phyloP scores from a whole-genome alignment of 805 yeast species.

The Candida methanosorbosa region DNA sequence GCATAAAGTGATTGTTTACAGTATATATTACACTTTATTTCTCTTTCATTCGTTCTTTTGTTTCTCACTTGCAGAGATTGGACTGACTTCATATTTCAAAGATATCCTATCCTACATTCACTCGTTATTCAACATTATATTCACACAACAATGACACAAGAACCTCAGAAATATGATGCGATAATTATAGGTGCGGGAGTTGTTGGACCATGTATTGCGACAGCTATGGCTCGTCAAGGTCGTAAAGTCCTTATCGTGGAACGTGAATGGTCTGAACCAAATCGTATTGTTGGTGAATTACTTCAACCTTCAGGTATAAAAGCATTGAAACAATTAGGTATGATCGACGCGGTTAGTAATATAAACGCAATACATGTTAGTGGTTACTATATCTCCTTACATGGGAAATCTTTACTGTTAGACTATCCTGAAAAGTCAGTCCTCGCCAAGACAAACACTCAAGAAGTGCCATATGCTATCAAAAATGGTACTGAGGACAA shows the following conservation, averaged over 20 bases:
- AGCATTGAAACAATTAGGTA: slow-evolving; percentile 74
- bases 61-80: no score
- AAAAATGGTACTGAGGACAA: slow-evolving; percentile 50
- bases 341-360: slow-evolving; percentile 63
- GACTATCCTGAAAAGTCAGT: slow-evolving; percentile 64
- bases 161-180: slow-evolving; percentile 47
- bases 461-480: slow-evolving; percentile 44
- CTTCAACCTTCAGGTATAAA: slow-evolving; percentile 96
- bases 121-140: no score
- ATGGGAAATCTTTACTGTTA: slow-evolving; percentile 47
- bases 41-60: no score
- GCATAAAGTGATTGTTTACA: no score
- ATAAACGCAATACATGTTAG: slow-evolving; percentile 70
- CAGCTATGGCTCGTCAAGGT: slow-evolving; percentile 85
- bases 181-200: slow-evolving; percentile 98
- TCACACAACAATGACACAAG: background rate
- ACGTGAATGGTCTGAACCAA: slow-evolving; percentile 88
- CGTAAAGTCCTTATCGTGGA: slow-evolving; percentile 73
- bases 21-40: no score
- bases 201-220: slow-evolving; percentile 89
- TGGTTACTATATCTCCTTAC: slow-evolving; percentile 75
- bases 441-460: slow-evolving; percentile 33
- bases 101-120: no score
- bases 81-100: no score
- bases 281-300: slow-evolving; percentile 94